Base-by-base conservation (phyloP, 106 monocot genomes). In the Agapanthus africanus region DNA sequence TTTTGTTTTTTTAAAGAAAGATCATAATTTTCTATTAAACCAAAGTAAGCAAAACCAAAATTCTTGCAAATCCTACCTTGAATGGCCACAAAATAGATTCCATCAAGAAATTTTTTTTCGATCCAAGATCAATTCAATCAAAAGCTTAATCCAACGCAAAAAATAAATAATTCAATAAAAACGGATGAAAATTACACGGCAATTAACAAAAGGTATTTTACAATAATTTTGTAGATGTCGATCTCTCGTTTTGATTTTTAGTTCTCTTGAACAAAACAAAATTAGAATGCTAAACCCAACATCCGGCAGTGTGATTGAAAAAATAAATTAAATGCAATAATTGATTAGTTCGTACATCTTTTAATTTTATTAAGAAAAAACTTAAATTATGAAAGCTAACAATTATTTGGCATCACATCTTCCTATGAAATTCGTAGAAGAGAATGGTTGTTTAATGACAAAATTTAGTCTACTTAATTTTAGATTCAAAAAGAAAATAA, bases 201-300 rank as follows among this genome's bases (percentile, higher is more conserved):
- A 70, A 54, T 49, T 70, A 22, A 47, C 37, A 35, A 70, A 54
- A 70, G 69, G 54, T 70, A 22, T 70, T 69, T 70, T 70, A 52
- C 50, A 51, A 31, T 36, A 70, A 70, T 52, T 37, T 8, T 26
- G 69, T 36, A 54, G 69, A 37, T 36, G 50, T 36, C 69, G 54
- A 54, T 54, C n/a, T 32, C 31, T 57, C 18, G 40, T 11, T 61
- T 33, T 61, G 63, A 37, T 63, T 1, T 63, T 11, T 63, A n/a
- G 21, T n/a, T 38, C 63, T 9, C 36, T 63, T 63, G n/a, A n/a
- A n/a, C n/a, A n/a, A n/a, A n/a, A n/a, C n/a, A n/a, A n/a, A n/a
- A n/a, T n/a, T n/a, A n/a, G n/a, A n/a, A n/a, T n/a, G n/a, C n/a
- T n/a, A n/a, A n/a, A n/a, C n/a, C n/a, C n/a, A n/a, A n/a, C n/a